Conservation (phyloP, 768 basidiomycete genomes). For the Tulasnella sp. region DNA sequence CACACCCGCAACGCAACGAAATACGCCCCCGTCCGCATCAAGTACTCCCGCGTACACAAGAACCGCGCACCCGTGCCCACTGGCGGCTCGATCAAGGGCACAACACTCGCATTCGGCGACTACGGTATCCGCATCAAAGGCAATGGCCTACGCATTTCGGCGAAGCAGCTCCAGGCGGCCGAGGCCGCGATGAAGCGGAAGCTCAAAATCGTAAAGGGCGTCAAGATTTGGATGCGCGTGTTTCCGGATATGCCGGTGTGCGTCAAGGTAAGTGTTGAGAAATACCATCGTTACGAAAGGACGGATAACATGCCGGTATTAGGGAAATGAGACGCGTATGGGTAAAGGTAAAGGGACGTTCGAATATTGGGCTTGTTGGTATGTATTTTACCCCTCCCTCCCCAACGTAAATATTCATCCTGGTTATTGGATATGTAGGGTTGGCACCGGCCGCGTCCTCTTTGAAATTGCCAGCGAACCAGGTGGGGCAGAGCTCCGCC, state of each 20-base stretch:
- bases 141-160: conserved; percentile 65
- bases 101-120: conserved; percentile 81
- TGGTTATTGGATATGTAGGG: conserved; percentile 34
- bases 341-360: conserved; percentile 98
- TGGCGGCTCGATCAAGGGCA: conserved; percentile 88
- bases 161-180: conserved; percentile 78
- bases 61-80: conserved; percentile 72
- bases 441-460: conserved; percentile 77
- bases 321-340: conserved; percentile 99
- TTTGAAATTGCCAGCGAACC: conserved; percentile 87
- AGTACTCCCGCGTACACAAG: conserved; percentile 82
- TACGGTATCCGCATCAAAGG: conserved; percentile 86
- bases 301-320: not conserved
- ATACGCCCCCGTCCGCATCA: conserved; percentile 72
- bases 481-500: conserved; percentile 41
- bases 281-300: not conserved
- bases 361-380: conserved; percentile 95
- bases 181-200: conserved; percentile 83
- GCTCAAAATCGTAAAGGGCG: conserved; percentile 79
- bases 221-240: conserved; percentile 73
- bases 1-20: conserved; percentile 27
- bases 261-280: conserved; percentile 55
- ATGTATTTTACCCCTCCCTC: conserved; percentile 22
- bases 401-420: not conserved
- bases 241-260: conserved; percentile 98